Base-by-base conservation (phyloP, 257 asterid genomes). In the Fraxinus excelsior region DNA sequence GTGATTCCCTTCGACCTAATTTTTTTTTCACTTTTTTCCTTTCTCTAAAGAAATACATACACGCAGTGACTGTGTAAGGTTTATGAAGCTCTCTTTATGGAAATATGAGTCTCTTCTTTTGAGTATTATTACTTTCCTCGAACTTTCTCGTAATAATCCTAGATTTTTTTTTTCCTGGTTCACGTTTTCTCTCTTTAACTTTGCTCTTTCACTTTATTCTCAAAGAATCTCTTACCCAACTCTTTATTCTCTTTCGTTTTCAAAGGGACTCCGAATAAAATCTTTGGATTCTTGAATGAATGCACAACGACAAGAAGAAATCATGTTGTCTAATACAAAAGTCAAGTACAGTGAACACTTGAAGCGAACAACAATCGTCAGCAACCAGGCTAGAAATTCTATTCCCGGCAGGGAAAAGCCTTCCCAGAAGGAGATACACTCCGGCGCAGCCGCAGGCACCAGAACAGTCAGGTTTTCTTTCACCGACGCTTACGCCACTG, bases 401-500 rank as follows among this genome's bases (percentile, higher is more conserved):
- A 13, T 31, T 7, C 32, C 82, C 75, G 79, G 80, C 53, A 58
- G 78, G 65, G 74, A 76, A 16, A 80, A 4, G 23, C 74, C 42
- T 12, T 74, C 16, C 23, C 76, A 69, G 29, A 28, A 79, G 7
- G 79, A 66, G 49, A 60, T 77, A 74, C 71, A 72, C n/a, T 26
- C 35, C 29, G 34, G 35, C 19, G 21, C 44, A 38, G 35, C 49
- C 73, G 46, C 14, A 12, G n/a, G 38, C 6, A 82, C 91, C 5
- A 83, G 76, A 74, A 82, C 87, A 1, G 81, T 94, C 9, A 84
- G 96, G 66, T 73, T 91, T 14, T 78, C 92, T 64, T 92, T 94
- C 32, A 91, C 92, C 26, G 98, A 94, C 76, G 85, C 89, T 37
- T 92, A 94, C 84, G 97, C 97, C 16, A 94, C 98, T 4, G 98